Conservation (phyloP, 768 basidiomycete genomes). For the Termitomyces sp. region DNA sequence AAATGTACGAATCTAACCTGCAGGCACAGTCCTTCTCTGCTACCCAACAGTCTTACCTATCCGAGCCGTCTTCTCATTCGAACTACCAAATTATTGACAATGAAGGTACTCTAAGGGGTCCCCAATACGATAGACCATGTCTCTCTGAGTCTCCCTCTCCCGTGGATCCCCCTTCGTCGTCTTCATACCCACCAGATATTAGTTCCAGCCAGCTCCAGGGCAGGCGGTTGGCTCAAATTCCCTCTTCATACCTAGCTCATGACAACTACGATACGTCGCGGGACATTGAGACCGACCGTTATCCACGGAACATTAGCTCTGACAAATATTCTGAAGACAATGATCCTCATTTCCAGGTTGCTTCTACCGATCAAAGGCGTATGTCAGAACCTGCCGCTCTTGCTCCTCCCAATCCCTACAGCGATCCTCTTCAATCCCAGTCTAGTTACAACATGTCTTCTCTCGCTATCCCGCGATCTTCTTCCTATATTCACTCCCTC, state of each 20-base stretch:
- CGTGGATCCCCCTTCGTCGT: constrained; percentile 29
- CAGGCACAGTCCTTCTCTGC: constrained; percentile 15
- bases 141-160: constrained; percentile 41
- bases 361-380: constrained; percentile 53
- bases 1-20: constrained; percentile 24
- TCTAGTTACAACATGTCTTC: constrained; percentile 30
- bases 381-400: constrained; percentile 64
- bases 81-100: constrained; percentile 23
- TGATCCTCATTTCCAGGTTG: constrained; percentile 27
- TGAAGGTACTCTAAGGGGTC: constrained; percentile 19
- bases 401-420: constrained; percentile 32
- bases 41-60: constrained; percentile 17
- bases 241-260: constrained; percentile 33
- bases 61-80: constrained; percentile 7
- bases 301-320: constrained; percentile 27
- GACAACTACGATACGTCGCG: constrained; percentile 30
- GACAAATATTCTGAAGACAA: constrained; percentile 30
- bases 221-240: constrained; percentile 34
- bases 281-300: constrained; percentile 31
- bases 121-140: constrained; percentile 20
- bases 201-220: constrained; percentile 39
- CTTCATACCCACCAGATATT: constrained; percentile 30
- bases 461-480: constrained; percentile 25
- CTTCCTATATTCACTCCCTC: constrained; percentile 33
- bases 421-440: constrained; percentile 32